Conservation (phyloP, 2,329 filamentous ascomycete species). For the Geoglossum cookeanum region DNA sequence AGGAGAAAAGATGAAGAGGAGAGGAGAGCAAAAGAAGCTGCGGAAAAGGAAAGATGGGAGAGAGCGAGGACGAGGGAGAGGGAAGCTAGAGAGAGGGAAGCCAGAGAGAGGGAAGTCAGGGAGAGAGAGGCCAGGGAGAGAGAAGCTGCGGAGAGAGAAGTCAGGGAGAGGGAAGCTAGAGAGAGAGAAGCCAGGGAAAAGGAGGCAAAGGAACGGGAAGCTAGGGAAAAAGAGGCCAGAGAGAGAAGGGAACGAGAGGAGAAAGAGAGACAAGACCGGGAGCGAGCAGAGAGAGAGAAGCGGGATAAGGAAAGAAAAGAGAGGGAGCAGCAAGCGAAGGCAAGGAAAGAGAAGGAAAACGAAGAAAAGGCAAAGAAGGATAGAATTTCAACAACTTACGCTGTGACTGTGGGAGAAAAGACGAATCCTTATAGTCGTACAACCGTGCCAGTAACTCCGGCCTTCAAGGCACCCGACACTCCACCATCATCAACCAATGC, state of each 20-base stretch:
- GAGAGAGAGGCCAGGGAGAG: conserved; percentile 19
- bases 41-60: conserved; percentile 12
- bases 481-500: not conserved
- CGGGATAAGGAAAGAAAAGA: conserved; percentile 22
- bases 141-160: conserved; percentile 17
- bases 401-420: not conserved
- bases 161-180: conserved; percentile 17
- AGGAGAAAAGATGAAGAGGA: conserved; percentile 27
- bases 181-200: conserved; percentile 16
- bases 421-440: not conserved
- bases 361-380: conserved; percentile 23
- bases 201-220: conserved; percentile 15
- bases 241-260: conserved; percentile 14
- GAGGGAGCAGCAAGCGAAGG: conserved; percentile 20
- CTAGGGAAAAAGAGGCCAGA: conserved; percentile 11
- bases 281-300: conserved; percentile 32
- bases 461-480: not conserved
- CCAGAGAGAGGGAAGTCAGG: conserved; percentile 22
- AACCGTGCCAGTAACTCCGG: not conserved
- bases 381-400: conserved; percentile 3
- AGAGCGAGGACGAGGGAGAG: conserved; percentile 12
- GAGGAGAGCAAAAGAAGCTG: conserved; percentile 15
- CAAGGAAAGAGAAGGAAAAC: conserved; percentile 14
- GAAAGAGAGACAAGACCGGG: conserved; percentile 27
- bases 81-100: conserved; percentile 27